Percentiles rank a stretch among this genome's conserved stretches.
phyloP scores from a whole-genome alignment of 805 yeast genomes.

The Candida yuanshanica region DNA sequence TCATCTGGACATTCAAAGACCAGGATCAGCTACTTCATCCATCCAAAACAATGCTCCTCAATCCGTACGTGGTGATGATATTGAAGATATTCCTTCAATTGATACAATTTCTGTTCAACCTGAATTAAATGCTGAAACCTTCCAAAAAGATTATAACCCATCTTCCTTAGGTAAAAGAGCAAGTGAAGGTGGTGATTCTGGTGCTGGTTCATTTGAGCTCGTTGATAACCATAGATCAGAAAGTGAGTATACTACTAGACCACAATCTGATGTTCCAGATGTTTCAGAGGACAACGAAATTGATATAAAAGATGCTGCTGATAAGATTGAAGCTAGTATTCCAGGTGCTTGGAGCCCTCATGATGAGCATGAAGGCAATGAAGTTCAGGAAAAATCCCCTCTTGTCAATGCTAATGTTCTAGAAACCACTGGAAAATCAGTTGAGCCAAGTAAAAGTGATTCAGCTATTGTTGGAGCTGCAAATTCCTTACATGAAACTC shows the following conservation, averaged over 20 bases:
- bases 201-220: constrained; percentile 23
- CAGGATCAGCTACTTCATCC: constrained; percentile 82
- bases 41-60: constrained; percentile 89
- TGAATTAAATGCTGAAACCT: constrained; percentile 27
- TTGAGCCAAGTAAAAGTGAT: constrained; percentile 17
- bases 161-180: constrained; percentile 15
- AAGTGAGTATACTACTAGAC: constrained; percentile 11
- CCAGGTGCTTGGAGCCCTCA: constrained; percentile 26
- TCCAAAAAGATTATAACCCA: constrained; percentile 23
- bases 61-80: constrained; percentile 75
- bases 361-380: background rate
- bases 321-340: constrained; percentile 20
- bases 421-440: background rate
- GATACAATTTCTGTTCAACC: constrained; percentile 23
- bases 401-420: background rate
- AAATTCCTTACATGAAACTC: constrained; percentile 7
- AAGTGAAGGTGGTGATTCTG: constrained; percentile 18
- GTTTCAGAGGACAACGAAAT: background rate
- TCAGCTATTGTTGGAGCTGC: constrained; percentile 18
- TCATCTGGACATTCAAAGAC: constrained; percentile 38
- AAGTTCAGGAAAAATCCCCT: background rate
- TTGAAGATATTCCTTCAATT: constrained; percentile 24
- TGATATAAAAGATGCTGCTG: constrained; percentile 9
- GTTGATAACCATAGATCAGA: constrained; percentile 18
- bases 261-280: background rate